Base-by-base conservation (phyloP, 2,329 filamentous ascomycete species). In the Zymoseptoria tritici region DNA sequence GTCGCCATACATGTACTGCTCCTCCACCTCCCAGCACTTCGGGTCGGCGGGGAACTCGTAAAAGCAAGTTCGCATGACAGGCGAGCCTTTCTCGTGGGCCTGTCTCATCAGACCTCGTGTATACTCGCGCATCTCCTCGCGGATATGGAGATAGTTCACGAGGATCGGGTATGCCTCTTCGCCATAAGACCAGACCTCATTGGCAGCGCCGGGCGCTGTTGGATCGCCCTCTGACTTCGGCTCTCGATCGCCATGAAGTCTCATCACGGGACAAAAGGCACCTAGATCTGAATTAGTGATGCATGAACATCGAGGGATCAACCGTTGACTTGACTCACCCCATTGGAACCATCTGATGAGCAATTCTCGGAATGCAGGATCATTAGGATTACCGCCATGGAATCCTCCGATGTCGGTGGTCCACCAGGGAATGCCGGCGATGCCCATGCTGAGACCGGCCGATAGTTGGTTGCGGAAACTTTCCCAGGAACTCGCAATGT, bases 331-430 rank as follows among this genome's bases (percentile, higher is more conserved):
- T 46, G 36, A n/a, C 36, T 46, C 36, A 0, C 82, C 85, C 84
- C 85, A 88, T 66, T 88, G 85, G 70, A 88, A 88, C 86, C 85
- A 88, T 1, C 86, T 75, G 1, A 84, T 80, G 60, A 88, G 83
- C 0, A 88, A 73, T 67, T 88, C 85, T 7, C 83, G 77, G 71
- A 88, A 88, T 0, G 66, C 75, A 1, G 75, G 72, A 53, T 85
- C 79, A 0, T 75, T 70, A 0, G 84, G 83, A 61, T 85, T 78
- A 0, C 85, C 85, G 4, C 85, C 85, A 66, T 88, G 85, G 67
- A 89, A 88, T 0, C 86, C 86, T 1, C 86, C 85, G 56, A 88
- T 88, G 65, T 88, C 85, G 0, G 85, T 88, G 0, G 85, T 88
- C 83, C 84, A 88, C 85, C 85, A 87, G 0, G 84, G 80, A 9